These are phyloP conservation scores for Metroxylon sagu DNA, from an alignment of 176 grass and related monocot genomes.

Conservation along the genomic window DNA sequence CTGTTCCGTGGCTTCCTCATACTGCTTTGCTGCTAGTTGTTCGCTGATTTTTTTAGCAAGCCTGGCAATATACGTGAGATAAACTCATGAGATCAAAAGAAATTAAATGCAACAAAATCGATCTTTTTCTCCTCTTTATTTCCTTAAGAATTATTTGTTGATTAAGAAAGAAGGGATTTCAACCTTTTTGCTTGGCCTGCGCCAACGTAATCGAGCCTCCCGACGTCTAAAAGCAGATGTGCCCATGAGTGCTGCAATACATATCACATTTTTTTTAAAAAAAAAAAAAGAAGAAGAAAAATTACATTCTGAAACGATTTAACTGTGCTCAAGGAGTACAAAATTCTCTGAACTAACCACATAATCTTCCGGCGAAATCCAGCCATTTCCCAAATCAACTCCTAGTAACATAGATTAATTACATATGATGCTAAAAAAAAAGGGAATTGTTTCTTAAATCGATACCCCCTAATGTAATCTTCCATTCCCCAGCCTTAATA, in stretches of 20 bases:
- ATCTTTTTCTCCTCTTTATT: too few relatives aligned
- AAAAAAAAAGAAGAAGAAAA: background rate
- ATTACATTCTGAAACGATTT: background rate
- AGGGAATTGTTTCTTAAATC: too few relatives aligned
- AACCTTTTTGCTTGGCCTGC: conserved; percentile 37
- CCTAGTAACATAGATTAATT: conserved; percentile 21
- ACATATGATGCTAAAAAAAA: too few relatives aligned
- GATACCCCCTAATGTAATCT: conserved; percentile 45
- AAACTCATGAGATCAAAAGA: background rate
- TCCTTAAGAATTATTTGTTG: too few relatives aligned
- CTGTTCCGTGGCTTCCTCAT: conserved; percentile 28
- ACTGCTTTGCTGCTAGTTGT: conserved; percentile 26
- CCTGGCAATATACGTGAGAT: background rate
- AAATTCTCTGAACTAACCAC: conserved; percentile 30
- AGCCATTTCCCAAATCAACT: conserved; percentile 66
- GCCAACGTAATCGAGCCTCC: conserved; percentile 46
- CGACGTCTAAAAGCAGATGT: conserved; percentile 61
- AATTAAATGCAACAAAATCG: background rate
- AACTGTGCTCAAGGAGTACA: background rate
- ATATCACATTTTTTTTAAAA: too few relatives aligned
- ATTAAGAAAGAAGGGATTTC: background rate
- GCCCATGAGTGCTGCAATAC: conserved; percentile 46
- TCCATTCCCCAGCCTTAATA: conserved; percentile 25
- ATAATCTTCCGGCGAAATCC: conserved; percentile 84
- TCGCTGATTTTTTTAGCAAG: conserved; percentile 39